A percentile compares a stretch with the other conserved stretches of the same genome.
Conservation (phyloP, 225 moss, liverwort and hornwort species). For the Sphagnum contortum region DNA sequence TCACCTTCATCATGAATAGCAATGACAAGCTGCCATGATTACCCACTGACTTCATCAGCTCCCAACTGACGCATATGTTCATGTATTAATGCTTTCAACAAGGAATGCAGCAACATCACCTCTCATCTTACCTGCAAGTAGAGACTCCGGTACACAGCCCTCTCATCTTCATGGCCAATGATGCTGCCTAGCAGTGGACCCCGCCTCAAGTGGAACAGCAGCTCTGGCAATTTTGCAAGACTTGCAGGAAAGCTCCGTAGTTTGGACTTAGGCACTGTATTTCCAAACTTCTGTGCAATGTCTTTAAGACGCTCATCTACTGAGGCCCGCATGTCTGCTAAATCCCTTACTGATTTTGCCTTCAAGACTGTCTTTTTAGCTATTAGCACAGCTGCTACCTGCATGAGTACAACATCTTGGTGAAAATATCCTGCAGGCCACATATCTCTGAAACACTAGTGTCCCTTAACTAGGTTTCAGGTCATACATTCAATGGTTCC, state of each 20-base stretch:
- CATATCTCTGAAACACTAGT: too few relatives aligned
- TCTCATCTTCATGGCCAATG: conserved; percentile 97
- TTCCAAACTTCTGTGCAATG: conserved; percentile 75
- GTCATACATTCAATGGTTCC: too few relatives aligned
- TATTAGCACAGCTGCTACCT: conserved; percentile 86
- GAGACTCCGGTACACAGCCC: conserved; percentile 84
- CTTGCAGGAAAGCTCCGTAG: conserved; percentile 71
- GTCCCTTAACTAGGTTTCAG: too few relatives aligned
- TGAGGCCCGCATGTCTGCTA: conserved; percentile 65
- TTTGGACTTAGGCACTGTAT: conserved; percentile 45
- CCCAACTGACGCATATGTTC: too few relatives aligned
- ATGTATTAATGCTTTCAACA: too few relatives aligned
- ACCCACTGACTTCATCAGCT: too few relatives aligned
- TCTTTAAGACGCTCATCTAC: conserved; percentile 87
- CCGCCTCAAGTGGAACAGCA: conserved; percentile 84
- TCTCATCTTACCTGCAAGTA: conserved; percentile 41
- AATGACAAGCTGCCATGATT: too few relatives aligned
- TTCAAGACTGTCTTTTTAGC: conserved; percentile 86
- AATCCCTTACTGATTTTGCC: conserved; percentile 72
- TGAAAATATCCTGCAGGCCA: neutral
- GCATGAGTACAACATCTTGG: neutral
- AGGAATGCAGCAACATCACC: too few relatives aligned
- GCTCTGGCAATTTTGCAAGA: conserved; percentile 77
- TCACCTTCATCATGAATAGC: too few relatives aligned
- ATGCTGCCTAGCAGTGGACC: conserved; percentile 88